Evolutionary conservation across 169 alveolate species (phyloP).

Genomic region (Plasmodium cynomolgi): DNA sequence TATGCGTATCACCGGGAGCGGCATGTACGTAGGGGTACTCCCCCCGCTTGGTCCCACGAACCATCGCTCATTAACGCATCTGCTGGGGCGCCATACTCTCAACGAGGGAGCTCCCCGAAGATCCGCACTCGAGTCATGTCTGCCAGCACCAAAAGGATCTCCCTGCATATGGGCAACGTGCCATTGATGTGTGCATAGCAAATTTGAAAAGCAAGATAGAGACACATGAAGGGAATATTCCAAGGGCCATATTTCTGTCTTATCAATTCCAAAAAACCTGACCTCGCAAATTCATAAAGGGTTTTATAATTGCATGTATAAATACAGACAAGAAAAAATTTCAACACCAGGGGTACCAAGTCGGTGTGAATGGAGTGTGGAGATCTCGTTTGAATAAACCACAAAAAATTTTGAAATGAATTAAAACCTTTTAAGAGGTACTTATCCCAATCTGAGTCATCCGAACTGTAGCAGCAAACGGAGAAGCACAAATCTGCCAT

Average conservation of each 20-base stretch:
- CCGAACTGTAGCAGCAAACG: constrained; percentile 12
- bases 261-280: constrained; percentile 67
- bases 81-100: not conserved
- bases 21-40: too few species aligned
- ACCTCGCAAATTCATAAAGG: constrained; percentile 24
- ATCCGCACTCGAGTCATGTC: constrained; percentile 14
- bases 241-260: constrained; percentile 68
- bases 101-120: not conserved
- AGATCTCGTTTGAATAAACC: constrained; percentile 67
- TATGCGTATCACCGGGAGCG: too few species aligned
- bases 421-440: constrained; percentile 36
- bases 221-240: constrained; percentile 49
- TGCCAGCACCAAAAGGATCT: constrained; percentile 11
- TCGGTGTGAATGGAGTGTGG: constrained; percentile 62
- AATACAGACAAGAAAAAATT: constrained; percentile 59
- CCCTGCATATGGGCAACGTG: not conserved
- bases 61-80: not conserved
- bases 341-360: constrained; percentile 62
- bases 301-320: constrained; percentile 56
- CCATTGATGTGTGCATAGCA: constrained; percentile 19
- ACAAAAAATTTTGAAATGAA: constrained; percentile 34
- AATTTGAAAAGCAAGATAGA: constrained; percentile 27
- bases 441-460: not conserved
- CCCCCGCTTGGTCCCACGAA: not conserved
- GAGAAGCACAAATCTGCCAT: constrained; percentile 67